Conservation (phyloP, 2,329 filamentous ascomycete genomes). For the Fusarium sp. region DNA sequence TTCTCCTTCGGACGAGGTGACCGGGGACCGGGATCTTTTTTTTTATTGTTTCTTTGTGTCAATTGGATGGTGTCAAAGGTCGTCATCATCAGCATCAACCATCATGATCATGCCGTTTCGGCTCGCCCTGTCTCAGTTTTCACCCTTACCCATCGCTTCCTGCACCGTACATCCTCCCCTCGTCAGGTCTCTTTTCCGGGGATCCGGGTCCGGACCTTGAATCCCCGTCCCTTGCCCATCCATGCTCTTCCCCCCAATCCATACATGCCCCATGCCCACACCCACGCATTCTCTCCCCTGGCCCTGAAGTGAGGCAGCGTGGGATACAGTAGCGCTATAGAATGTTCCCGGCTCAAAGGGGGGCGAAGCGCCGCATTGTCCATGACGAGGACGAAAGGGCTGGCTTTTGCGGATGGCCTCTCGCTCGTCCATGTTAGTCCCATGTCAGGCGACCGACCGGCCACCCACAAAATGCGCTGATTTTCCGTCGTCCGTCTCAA, state of each 20-base stretch:
- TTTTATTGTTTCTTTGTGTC: neutral
- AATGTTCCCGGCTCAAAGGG: neutral
- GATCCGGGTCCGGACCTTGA: constrained; percentile 39
- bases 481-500: constrained; percentile 26
- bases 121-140: constrained; percentile 15
- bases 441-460: constrained; percentile 37
- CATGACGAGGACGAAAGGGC: neutral
- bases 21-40: constrained; percentile 17
- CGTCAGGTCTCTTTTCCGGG: constrained; percentile 23
- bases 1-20: constrained; percentile 17
- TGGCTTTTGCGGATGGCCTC: neutral
- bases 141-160: constrained; percentile 19
- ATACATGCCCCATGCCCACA: constrained; percentile 14
- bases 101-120: constrained; percentile 8
- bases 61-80: constrained; percentile 8
- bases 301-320: constrained; percentile 26
- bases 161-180: neutral
- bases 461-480: constrained; percentile 41
- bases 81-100: constrained; percentile 26
- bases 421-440: constrained; percentile 7
- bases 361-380: too few species aligned
- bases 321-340: constrained; percentile 3
- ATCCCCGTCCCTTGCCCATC: constrained; percentile 17
- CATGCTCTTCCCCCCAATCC: neutral
- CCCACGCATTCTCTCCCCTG: constrained; percentile 22